Base-by-base conservation (phyloP, 192 early-diverging fungal species). In the Podila epicladia region DNA sequence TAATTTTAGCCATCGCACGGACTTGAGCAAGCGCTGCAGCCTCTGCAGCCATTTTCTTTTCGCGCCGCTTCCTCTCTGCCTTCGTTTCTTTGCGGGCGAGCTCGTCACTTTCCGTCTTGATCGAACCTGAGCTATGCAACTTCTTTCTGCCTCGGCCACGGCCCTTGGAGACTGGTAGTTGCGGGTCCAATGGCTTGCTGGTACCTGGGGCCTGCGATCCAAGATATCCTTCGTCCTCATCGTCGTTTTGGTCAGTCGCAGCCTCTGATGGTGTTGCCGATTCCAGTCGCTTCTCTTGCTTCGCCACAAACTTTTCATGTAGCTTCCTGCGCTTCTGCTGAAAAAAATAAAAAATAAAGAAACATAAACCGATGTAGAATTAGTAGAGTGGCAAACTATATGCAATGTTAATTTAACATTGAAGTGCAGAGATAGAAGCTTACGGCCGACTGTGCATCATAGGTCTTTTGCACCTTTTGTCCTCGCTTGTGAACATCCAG, bases 311-410 rank as follows among this genome's bases (percentile, higher is more conserved):
- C 65, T 78, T 78, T 59, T 78, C 75, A 63, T 78, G 75, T 20
- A 78, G n/a, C 66, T 78, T 78, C 69, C 75, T 63, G 35, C 75
- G 75, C 22, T 78, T 78, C 17, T 69, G 75, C 75, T 55, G 24
- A 35, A 62, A 12, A 32, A 19, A 33, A 13, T n/a, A n/a, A n/a
- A n/a, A n/a, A n/a, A n/a, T n/a, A n/a, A n/a, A n/a, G n/a, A n/a
- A n/a, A n/a, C n/a, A n/a, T n/a, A 9, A 62, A 7, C 17, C 26
- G 4, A 9, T 20, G n/a, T 55, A 62, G 17, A 24, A 24, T 61
- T n/a, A 48, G 24, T 59, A 19, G 19, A 63, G 3, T 19, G 5
- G 22, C 9, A 41, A 62, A 38, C 0, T 5, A n/a, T 20, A 26
- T 8, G 7, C 31, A 51, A 6, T 3, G 29, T 29, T 29, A 31